A percentile compares a stretch with the other conserved stretches of the same genome.
These are phyloP conservation scores for Wickerhamiella infanticola DNA, from an alignment of 1,139 yeast genomes.

Conservation along the genomic window DNA sequence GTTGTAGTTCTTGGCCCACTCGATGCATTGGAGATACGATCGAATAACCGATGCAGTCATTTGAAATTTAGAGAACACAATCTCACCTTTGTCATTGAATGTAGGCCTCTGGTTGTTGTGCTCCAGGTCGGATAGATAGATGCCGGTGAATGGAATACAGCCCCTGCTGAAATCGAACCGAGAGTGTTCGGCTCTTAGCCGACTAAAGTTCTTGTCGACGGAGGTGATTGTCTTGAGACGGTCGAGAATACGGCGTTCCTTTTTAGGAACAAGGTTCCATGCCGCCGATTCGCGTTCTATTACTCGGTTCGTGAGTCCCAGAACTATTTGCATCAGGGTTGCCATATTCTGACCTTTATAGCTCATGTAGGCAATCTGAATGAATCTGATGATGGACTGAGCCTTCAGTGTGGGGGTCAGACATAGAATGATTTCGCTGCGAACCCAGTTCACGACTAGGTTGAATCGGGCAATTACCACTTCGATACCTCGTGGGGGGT, in stretches of 20 bases:
- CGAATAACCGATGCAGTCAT: slow-evolving; percentile 68
- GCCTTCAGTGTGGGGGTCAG: slow-evolving; percentile 32
- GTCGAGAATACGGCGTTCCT: slow-evolving; percentile 27
- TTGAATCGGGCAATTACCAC: slow-evolving; percentile 80
- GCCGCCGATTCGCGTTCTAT: slow-evolving; percentile 46
- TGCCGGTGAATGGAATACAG: slow-evolving; percentile 78
- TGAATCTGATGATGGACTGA: slow-evolving; percentile 57
- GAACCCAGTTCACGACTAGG: slow-evolving; percentile 76
- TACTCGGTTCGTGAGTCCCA: slow-evolving; percentile 66
- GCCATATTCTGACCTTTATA: slow-evolving; percentile 61
- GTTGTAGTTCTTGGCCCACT: slow-evolving; percentile 59
- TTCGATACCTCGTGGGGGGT: slow-evolving; percentile 52
- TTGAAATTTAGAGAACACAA: slow-evolving; percentile 67
- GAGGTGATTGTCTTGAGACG: slow-evolving; percentile 36
- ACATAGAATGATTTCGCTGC: slow-evolving; percentile 71
- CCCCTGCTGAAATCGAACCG: slow-evolving; percentile 50
- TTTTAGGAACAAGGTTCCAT: slow-evolving; percentile 48
- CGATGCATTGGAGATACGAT: slow-evolving; percentile 65
- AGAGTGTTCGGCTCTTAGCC: slow-evolving; percentile 47
- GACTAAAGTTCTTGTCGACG: slow-evolving; percentile 50
- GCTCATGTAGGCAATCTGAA: slow-evolving; percentile 64
- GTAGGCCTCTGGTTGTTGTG: slow-evolving; percentile 51
- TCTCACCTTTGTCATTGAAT: slow-evolving; percentile 20
- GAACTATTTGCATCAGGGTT: slow-evolving; percentile 70
- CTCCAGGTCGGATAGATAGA: slow-evolving; percentile 69